Evolutionary conservation across 257 asterid species (phyloP).

Genomic region (Nicotiana attenuata): DNA sequence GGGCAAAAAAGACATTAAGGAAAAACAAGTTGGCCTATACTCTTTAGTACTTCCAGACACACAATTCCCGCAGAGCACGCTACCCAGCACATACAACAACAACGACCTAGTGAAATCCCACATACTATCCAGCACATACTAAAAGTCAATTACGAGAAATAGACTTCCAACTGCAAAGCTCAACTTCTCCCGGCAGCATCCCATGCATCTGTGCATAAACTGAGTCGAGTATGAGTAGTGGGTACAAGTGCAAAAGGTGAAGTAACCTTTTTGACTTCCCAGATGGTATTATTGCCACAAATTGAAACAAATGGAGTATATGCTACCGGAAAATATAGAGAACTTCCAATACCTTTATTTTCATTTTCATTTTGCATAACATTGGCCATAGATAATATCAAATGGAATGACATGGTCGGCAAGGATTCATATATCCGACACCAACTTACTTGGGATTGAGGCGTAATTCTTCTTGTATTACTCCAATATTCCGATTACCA

Average conservation of each 20-base stretch:
- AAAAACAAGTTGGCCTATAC: not conserved
- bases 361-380: not conserved
- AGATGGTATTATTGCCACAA: too few species aligned
- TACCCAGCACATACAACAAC: not conserved
- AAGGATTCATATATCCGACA: not conserved
- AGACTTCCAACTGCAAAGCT: constrained; percentile 1
- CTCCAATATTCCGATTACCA: not conserved
- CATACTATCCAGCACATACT: too few species aligned
- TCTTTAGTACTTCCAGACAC: not conserved
- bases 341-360: not conserved
- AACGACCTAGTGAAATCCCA: too few species aligned
- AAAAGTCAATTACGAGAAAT: not conserved
- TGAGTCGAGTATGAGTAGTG: not conserved
- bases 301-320: too few species aligned
- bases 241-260: not conserved
- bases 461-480: not conserved
- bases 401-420: not conserved
- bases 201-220: not conserved
- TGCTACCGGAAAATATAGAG: not conserved
- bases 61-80: not conserved
- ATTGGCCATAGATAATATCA: not conserved
- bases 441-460: not conserved
- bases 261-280: too few species aligned
- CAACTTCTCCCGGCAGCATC: not conserved
- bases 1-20: not conserved